phyloP scores from a whole-genome alignment of 192 early-diverging fungal genomes.

The Linnemannia elongata region DNA sequence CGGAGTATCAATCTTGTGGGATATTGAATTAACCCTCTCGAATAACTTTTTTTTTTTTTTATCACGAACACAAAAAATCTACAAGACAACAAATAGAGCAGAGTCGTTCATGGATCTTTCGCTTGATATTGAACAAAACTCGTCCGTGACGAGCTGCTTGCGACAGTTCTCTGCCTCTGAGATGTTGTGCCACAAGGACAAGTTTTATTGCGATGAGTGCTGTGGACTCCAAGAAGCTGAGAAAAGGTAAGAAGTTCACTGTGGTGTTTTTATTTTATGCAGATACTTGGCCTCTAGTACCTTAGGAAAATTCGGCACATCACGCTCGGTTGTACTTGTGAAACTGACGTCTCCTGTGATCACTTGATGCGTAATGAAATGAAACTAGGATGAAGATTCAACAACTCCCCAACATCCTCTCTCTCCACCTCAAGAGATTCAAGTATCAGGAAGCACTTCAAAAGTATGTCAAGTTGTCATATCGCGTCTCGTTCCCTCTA shows the following conservation, averaged over 20 bases:
- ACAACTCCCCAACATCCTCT: constrained; percentile 92
- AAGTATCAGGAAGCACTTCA: constrained; percentile 96
- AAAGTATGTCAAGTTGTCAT: constrained; percentile 93
- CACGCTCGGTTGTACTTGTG: background rate
- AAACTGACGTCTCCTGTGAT: background rate
- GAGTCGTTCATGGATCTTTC: constrained; percentile 97
- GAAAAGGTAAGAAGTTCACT: constrained; percentile 67
- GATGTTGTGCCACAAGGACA: constrained; percentile 95
- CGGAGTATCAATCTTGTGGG: background rate
- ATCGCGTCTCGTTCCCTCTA: constrained; percentile 94
- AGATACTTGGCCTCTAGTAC: background rate
- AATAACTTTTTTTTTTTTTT: background rate
- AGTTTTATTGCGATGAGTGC: constrained; percentile 98
- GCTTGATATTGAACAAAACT: constrained; percentile 96
- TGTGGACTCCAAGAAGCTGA: constrained; percentile 97
- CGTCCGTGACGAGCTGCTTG: constrained; percentile 95
- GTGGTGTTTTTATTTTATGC: background rate
- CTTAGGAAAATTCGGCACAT: background rate
- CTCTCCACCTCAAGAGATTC: constrained; percentile 97
- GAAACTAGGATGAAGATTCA: constrained; percentile 92
- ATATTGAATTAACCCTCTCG: background rate
- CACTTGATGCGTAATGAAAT: background rate
- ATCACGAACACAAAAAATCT: background rate
- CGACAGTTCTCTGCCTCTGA: constrained; percentile 96
- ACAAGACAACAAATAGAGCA: constrained; percentile 87